Base-by-base conservation (phyloP, 164 flowering plant genomes). In the Magnolia sinica region DNA sequence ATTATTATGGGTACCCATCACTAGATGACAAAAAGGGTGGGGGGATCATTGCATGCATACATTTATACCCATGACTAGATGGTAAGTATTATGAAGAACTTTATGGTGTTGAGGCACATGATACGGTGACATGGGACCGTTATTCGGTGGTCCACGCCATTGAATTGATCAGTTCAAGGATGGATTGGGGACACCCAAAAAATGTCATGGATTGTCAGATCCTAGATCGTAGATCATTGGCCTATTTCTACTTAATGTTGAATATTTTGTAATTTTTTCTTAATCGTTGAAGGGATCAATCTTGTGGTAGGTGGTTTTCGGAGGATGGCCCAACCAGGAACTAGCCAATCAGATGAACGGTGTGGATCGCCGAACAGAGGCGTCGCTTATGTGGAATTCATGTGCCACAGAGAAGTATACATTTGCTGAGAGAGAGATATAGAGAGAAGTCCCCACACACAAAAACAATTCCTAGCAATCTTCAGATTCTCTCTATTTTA, bases 401-500 rank as follows among this genome's bases (percentile, higher is more conserved):
- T 55, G 61, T 55, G 61, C 61, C 16, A 55, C 13, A 55, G 61
- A 55, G 16, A 68, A 20, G 16, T 27, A 27, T 68, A 5, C 45
- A 23, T 68, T 10, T 68, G 16, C 5, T 10, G 73, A 59, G 66
- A 50, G 72, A 50, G 59, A 64, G 74, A 78, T 74, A 67, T 50
- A 31, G 37, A 68, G 45, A 68, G 45, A 68, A 29, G 45, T 68
- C 67, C 67, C 55, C 58, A 37, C 67, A 31, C 23, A 23, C 66
- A 74, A 50, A 77, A 64, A 77, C 64, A 71, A 66, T 73, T 76
- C 73, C 73, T 74, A 74, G 70, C 74, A 70, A 71, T 63, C 58
- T 75, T 63, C 64, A 74, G 76, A 78, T 58, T 73, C 59, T 63
- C 64, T 66, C 45, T 3, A 68, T 70, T 70, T 78, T 27, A 71